Conservation (phyloP, 1,284 basidiomycete species). For the Gymnopus androsaceus region DNA sequence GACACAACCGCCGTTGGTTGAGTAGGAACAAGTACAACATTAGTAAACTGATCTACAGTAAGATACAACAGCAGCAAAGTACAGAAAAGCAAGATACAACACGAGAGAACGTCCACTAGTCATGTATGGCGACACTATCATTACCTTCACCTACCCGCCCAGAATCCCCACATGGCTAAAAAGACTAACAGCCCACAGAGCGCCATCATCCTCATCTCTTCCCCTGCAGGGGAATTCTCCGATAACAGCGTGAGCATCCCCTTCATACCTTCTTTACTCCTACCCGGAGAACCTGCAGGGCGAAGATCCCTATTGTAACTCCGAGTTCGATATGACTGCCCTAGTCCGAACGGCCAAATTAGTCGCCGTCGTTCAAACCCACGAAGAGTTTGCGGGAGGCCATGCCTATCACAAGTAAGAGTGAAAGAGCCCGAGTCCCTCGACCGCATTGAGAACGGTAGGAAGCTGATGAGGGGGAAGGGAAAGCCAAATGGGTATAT, state of each 20-base stretch:
- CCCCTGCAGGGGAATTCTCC: conserved; percentile 64
- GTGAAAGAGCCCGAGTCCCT: conserved; percentile 55
- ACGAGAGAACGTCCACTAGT: too few relatives aligned
- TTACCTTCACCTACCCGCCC: conserved; percentile 20
- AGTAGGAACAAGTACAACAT: too few relatives aligned
- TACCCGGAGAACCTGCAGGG: conserved; percentile 41
- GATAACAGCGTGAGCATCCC: conserved; percentile 46
- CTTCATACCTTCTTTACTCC: conserved; percentile 34
- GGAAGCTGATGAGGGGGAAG: conserved; percentile 40
- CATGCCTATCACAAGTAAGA: conserved; percentile 52
- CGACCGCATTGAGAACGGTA: conserved; percentile 34
- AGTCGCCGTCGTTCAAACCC: conserved; percentile 37
- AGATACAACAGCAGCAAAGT: too few relatives aligned
- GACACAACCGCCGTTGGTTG: too few relatives aligned
- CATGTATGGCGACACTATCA: background rate
- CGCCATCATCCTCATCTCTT: conserved; percentile 64
- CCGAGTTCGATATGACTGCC: conserved; percentile 35
- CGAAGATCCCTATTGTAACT: conserved; percentile 50
- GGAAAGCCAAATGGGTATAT: conserved; percentile 43
- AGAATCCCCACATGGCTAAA: conserved; percentile 59
- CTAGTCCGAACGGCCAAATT: conserved; percentile 46
- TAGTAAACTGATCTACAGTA: too few relatives aligned
- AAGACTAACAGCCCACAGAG: conserved; percentile 55
- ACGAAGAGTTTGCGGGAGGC: conserved; percentile 39
- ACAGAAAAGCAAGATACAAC: too few relatives aligned